Percentiles rank a stretch among this genome's conserved stretches.
Evolutionary conservation across 352 stramenopile species (phyloP).

Genomic region (Globisporangium rhizosaccharum): DNA sequence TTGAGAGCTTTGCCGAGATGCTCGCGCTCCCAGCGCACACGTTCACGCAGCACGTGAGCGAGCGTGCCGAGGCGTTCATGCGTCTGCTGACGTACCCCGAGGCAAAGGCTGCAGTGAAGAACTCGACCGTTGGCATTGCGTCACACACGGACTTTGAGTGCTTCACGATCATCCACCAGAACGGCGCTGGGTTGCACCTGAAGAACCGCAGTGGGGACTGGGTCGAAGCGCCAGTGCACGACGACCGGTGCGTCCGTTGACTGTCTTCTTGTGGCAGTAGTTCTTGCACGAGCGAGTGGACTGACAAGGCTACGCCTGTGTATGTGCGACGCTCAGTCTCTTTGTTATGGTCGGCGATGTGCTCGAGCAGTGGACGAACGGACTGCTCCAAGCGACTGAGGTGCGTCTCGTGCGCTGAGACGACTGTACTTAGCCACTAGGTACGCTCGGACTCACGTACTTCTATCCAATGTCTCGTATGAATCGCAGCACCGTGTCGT

Average conservation of each 20-base stretch:
- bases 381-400: conserved; percentile 60
- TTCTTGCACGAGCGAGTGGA: background rate
- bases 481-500: conserved; percentile 61
- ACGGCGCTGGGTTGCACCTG: conserved; percentile 65
- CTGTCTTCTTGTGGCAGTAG: background rate
- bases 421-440: background rate
- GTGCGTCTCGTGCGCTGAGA: conserved; percentile 17
- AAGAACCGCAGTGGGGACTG: conserved; percentile 49
- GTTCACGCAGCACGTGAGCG: conserved; percentile 65
- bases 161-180: conserved; percentile 85
- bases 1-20: conserved; percentile 79
- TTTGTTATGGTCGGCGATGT: conserved; percentile 82
- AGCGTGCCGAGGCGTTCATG: conserved; percentile 76
- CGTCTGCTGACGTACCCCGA: conserved; percentile 70
- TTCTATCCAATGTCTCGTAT: background rate
- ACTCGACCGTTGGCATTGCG: conserved; percentile 68
- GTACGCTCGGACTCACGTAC: background rate
- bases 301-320: too few relatives aligned
- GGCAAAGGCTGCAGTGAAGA: conserved; percentile 33
- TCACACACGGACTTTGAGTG: conserved; percentile 85
- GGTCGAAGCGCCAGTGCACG: conserved; percentile 63
- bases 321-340: conserved; percentile 19
- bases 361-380: conserved; percentile 81
- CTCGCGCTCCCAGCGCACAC: conserved; percentile 48
- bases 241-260: conserved; percentile 40